phyloP scores from a whole-genome alignment of 208 protist species.

The Zelonia costaricensis region DNA sequence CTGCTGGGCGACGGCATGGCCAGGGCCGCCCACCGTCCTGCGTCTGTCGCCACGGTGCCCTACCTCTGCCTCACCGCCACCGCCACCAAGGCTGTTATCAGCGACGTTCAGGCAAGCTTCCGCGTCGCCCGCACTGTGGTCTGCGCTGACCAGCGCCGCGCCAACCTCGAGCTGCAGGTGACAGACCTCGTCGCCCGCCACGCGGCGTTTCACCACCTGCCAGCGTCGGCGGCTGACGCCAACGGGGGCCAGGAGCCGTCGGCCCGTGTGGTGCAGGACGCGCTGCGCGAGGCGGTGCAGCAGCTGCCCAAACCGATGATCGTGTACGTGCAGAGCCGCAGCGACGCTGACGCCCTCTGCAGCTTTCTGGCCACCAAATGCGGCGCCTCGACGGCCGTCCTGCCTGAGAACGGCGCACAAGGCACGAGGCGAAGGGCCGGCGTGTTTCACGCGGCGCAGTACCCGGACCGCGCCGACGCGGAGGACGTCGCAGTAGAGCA shows the following conservation, averaged over 20 bases:
- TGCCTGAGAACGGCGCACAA: too few relatives aligned
- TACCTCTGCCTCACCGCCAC: conserved; percentile 91
- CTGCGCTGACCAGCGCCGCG: conserved; percentile 40
- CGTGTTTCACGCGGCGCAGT: conserved; percentile 17
- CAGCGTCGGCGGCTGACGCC: background rate
- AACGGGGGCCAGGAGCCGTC: conserved; percentile 23
- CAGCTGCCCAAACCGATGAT: conserved; percentile 85
- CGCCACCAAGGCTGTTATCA: conserved; percentile 66
- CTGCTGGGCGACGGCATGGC: conserved; percentile 9
- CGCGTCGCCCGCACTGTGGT: conserved; percentile 57
- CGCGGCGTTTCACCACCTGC: conserved; percentile 8
- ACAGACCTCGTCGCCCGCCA: conserved; percentile 36
- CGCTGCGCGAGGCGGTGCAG: conserved; percentile 58
- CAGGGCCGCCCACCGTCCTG: conserved; percentile 2
- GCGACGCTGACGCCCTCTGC: conserved; percentile 76
- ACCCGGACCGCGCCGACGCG: background rate
- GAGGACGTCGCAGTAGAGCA: background rate
- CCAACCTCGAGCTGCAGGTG: conserved; percentile 65
- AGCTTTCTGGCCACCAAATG: conserved; percentile 48
- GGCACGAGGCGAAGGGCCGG: too few relatives aligned
- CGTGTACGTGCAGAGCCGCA: conserved; percentile 84
- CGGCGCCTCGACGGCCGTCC: background rate
- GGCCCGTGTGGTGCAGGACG: conserved; percentile 50
- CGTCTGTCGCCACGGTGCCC: conserved; percentile 15
- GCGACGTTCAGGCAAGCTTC: conserved; percentile 77